phyloP scores from a whole-genome alignment of 23 red algal species.

The Gracilaria domingensis region DNA sequence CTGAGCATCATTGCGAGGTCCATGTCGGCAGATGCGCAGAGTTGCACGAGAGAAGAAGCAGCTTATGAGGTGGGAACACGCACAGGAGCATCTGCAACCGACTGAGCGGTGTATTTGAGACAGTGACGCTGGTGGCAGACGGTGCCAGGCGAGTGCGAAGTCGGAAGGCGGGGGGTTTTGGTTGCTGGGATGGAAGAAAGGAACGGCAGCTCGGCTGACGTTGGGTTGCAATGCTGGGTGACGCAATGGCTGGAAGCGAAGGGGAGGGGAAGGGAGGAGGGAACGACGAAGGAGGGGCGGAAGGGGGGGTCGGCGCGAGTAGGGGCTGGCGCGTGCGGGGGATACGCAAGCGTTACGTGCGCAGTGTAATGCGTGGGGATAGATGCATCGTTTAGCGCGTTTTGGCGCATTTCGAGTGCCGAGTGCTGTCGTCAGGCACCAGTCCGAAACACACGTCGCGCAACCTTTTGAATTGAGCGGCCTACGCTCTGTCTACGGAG shows the following conservation, averaged over 20 bases:
- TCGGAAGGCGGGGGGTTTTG: not conserved
- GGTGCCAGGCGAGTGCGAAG: not conserved
- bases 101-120: not conserved
- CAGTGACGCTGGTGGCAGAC: not conserved
- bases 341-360: conserved; percentile 20
- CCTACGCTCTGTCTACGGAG: too few species aligned
- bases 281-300: not conserved
- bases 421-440: not conserved
- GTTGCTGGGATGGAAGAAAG: not conserved
- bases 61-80: not conserved
- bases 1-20: conserved; percentile 63
- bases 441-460: conserved; percentile 11
- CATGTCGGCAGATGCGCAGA: conserved; percentile 12
- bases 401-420: not conserved
- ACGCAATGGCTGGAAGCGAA: not conserved
- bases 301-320: not conserved
- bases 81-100: conserved; percentile 2
- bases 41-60: not conserved
- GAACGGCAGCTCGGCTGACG: not conserved
- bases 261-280: not conserved
- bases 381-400: conserved; percentile 16
- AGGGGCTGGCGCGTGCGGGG: not conserved
- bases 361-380: conserved; percentile 43
- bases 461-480: conserved; percentile 31
- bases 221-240: not conserved